Base-by-base conservation (phyloP, 169 alveolate genomes). In the Cryptosporidium andersoni region DNA sequence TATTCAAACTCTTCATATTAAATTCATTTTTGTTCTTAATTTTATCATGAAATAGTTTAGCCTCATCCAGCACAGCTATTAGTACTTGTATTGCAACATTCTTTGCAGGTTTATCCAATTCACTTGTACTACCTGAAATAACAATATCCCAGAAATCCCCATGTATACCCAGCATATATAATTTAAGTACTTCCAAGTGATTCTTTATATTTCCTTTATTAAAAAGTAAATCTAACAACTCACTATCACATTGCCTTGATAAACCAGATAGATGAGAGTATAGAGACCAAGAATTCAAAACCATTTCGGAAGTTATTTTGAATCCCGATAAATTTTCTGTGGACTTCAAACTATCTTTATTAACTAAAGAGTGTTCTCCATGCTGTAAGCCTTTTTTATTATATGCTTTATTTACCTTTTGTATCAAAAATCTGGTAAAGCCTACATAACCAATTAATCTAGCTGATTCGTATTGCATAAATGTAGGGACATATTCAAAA, bases 61-160 rank as follows among this genome's bases (percentile, higher is more conserved):
- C 14, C 40, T 25, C 45, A 14, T 74, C 63, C 16, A 74, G 48
- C 9, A 58, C 12, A 40, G 55, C 68, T 12, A 58, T 52, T 12
- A 74, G 42, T 45, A 25, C 47, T 11, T 74, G 85, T 6, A 58
- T 48, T n/a, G 68, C 55, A 5, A 74, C 74, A 9, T 64, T n/a
- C 7, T 74, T 64, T 12, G 60, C 16, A 36, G 85, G 85, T 12
- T 74, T 74, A 7, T 47, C 67, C 8, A 74, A 58, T 36, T 74
- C 85, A 2, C 47, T 36, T 3, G 37, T 51, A 39, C 55, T 42
- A 48, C 34, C 36, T 8, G 12, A 16, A 2, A 43, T 58, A 1
- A 58, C 5, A 14, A 56, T 14, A 2, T 74, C 85, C 40, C 63
- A 74, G 48, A 56, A 74, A 40, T 74, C 85, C 3, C 85, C 85